Percentiles rank a stretch among this genome's conserved stretches.
Conservation (phyloP, 805 yeast species). For the Candida arabinofermentans region DNA sequence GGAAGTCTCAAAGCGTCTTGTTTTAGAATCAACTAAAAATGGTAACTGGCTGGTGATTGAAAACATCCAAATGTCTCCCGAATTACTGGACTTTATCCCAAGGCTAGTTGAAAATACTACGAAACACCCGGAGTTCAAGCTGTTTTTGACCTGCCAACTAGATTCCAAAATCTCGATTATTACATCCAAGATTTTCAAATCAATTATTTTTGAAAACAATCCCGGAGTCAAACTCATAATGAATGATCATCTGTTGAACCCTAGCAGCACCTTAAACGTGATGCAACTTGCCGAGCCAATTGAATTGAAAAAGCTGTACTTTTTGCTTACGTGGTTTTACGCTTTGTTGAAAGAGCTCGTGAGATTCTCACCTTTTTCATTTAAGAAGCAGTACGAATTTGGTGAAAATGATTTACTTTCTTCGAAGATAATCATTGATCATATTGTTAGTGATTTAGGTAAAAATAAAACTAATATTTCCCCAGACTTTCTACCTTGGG, state of each 20-base stretch:
- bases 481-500: constrained; percentile 53
- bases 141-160: constrained; percentile 64
- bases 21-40: constrained; percentile 39
- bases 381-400: constrained; percentile 59
- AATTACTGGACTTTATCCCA: constrained; percentile 57
- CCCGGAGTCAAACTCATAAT: constrained; percentile 55
- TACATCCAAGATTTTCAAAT: constrained; percentile 49
- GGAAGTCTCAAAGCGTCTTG: constrained; percentile 50
- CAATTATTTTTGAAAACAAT: constrained; percentile 57
- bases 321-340: constrained; percentile 68
- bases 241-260: constrained; percentile 13
- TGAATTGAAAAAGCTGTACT: constrained; percentile 45
- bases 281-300: constrained; percentile 27
- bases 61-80: constrained; percentile 69
- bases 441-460: constrained; percentile 32
- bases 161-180: constrained; percentile 48
- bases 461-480: constrained; percentile 33
- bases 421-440: constrained; percentile 41
- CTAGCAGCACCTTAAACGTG: constrained; percentile 24
- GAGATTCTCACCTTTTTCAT: constrained; percentile 61
- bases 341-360: constrained; percentile 55
- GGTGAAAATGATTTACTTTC: constrained; percentile 66
- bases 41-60: constrained; percentile 77
- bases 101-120: constrained; percentile 36
- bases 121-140: constrained; percentile 37